Evolutionary conservation across 2,329 filamentous ascomycete genomes (phyloP), one percentile per base, ranked within the genome.

Genomic region (Mollisia scopiformis): DNA sequence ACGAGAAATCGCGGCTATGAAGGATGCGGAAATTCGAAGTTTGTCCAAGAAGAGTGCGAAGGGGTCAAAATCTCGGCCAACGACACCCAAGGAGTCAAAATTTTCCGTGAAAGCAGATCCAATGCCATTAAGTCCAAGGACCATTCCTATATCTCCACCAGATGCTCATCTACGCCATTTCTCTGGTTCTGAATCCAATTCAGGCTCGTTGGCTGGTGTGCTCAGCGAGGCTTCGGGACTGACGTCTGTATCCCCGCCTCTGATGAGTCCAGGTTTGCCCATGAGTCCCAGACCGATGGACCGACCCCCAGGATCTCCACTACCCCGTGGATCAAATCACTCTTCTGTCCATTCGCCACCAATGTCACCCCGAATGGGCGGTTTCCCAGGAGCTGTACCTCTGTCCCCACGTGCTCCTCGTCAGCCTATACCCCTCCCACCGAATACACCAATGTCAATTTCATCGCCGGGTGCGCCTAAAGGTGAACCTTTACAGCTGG

Each of bases 341-440:
- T 77, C 79, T 14, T 78, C 82, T 1, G 72, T 88, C 10, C 79
- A 80, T 61, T 88, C 90, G 14, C 86, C 91, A 57, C 87, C 90
- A 16, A 78, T 91, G 69, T 92, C 92, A 31, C 87, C 90, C 54
- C 80, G 75, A 64, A 74, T 78, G 53, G 77, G 74, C 33, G 66
- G 58, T n/a, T 78, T 81, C 55, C 72, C 80, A 23, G 80, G 78
- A 7, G 72, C 76, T 3, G 74, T 85, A 52, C 86, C 88, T 49
- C 79, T 91, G 30, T 91, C 90, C 6, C 89, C 92, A 6, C 87
- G 91, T 68, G 85, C 89, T 51, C 88, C 90, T 31, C 87, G 90
- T 67, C 87, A 91, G 67, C 85, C 89, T 2, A 88, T 91, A 49
- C 89, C 90, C 3, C 77, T 93, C 33, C 88, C 90, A 19, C 87